Percentiles rank a stretch among this genome's conserved stretches.
Evolutionary conservation across 768 basidiomycete species (phyloP).

Genomic region (Trametes sanguinea): DNA sequence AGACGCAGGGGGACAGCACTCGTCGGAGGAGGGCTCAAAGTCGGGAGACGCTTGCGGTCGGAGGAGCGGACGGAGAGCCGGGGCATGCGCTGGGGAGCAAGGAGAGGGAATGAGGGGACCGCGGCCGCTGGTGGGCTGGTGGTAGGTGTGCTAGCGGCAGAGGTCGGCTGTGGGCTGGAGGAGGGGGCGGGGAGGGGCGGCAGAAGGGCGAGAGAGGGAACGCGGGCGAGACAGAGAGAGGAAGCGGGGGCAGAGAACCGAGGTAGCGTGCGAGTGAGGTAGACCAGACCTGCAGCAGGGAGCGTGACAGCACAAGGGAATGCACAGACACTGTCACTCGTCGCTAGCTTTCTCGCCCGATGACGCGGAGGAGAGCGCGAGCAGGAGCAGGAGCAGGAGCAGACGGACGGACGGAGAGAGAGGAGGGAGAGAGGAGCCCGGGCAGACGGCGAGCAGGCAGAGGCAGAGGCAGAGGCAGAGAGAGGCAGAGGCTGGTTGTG

Average conservation of each 20-base stretch:
- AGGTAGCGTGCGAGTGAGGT: not conserved
- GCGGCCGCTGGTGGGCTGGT: not conserved
- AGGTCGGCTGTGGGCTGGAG: constrained; percentile 10
- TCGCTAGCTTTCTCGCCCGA: no score
- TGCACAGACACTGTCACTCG: no score
- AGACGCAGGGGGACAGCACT: constrained; percentile 8
- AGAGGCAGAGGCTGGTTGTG: constrained; percentile 10
- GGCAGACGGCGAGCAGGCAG: not conserved
- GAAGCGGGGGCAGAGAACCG: not conserved
- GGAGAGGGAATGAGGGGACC: constrained; percentile 1
- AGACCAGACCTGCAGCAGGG: not conserved
- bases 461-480: constrained; percentile 25
- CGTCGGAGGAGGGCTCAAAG: not conserved
- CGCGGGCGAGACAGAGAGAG: not conserved
- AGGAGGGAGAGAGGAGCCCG: not conserved
- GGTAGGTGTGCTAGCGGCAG: not conserved
- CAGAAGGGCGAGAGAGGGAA: not conserved
- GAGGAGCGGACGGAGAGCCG: constrained; percentile 2
- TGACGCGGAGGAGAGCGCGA: not conserved
- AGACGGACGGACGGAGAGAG: not conserved
- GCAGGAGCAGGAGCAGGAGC: not conserved
- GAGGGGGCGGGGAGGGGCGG: constrained; percentile 4
- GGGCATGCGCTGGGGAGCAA: constrained; percentile 9
- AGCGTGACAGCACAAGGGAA: no score
- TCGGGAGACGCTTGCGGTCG: constrained; percentile 13